Conservation (phyloP, 164 flowering plant genomes). For the Hamamelis virginiana region DNA sequence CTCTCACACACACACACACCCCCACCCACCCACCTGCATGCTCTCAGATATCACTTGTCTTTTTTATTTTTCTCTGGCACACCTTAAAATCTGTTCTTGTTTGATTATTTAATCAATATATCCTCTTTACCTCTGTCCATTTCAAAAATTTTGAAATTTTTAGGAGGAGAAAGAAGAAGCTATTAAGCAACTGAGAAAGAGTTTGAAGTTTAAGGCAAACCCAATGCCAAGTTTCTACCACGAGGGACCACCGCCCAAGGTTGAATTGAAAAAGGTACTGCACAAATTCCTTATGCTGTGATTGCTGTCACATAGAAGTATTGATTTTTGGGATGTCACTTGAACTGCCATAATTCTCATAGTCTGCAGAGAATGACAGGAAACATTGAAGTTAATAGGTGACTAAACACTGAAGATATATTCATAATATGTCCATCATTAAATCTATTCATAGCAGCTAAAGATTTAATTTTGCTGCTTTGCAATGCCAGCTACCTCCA, state of each 20-base stretch:
- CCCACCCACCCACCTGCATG: background rate
- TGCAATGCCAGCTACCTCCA: constrained; percentile 35
- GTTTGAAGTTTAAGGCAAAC: constrained; percentile 44
- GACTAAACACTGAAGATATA: background rate
- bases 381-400: background rate
- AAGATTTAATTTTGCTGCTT: constrained; percentile 1
- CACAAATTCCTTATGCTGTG: background rate
- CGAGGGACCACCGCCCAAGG: constrained; percentile 44
- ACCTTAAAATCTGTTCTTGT: background rate
- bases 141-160: constrained; percentile 4
- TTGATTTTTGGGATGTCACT: background rate
- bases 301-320: background rate
- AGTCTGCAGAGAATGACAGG: background rate
- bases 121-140: background rate
- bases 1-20: background rate
- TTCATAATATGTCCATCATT: background rate
- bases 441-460: background rate
- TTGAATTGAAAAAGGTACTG: constrained; percentile 43
- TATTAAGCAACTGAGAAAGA: constrained; percentile 42
- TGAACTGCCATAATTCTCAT: background rate
- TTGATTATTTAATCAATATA: background rate
- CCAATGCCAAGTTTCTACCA: constrained; percentile 55
- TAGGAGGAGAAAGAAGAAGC: constrained; percentile 48
- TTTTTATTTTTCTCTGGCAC: background rate
- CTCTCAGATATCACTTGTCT: background rate